A percentile compares a stretch with the other conserved stretches of the same genome.
Conservation (phyloP, 2,329 filamentous ascomycete species). For the Aaosphaeria arxii region DNA sequence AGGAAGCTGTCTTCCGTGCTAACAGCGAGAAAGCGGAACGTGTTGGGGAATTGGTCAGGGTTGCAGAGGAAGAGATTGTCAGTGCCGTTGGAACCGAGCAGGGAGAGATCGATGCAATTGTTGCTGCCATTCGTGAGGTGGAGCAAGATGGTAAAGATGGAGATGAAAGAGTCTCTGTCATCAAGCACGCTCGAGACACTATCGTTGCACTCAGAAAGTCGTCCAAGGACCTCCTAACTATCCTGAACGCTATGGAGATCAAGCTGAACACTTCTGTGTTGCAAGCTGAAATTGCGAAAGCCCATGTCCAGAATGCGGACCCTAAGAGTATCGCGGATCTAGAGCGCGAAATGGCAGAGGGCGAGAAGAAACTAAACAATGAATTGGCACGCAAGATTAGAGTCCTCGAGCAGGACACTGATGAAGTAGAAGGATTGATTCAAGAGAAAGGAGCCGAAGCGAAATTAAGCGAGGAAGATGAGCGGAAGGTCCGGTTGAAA, state of each 20-base stretch:
- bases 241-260: conserved; percentile 49
- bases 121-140: conserved; percentile 40
- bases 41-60: conserved; percentile 49
- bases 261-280: conserved; percentile 52
- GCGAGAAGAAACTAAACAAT: conserved; percentile 28
- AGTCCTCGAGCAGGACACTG: conserved; percentile 34
- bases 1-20: conserved; percentile 48
- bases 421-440: conserved; percentile 28
- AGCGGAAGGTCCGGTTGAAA: conserved; percentile 48
- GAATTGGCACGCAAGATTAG: conserved; percentile 39
- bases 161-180: conserved; percentile 6
- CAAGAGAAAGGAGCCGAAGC: conserved; percentile 4
- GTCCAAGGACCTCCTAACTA: conserved; percentile 39
- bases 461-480: conserved; percentile 28
- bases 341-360: conserved; percentile 31
- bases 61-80: conserved; percentile 51
- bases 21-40: conserved; percentile 49
- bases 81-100: conserved; percentile 52
- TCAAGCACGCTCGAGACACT: conserved; percentile 24
- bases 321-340: conserved; percentile 37
- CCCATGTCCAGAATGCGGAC: conserved; percentile 44
- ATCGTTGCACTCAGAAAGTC: conserved; percentile 34
- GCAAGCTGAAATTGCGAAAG: conserved; percentile 53
- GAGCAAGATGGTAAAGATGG: conserved; percentile 29
- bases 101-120: conserved; percentile 47